Conservation (phyloP, 2,329 filamentous ascomycete genomes). For the Chalaropsis ovoidea region DNA sequence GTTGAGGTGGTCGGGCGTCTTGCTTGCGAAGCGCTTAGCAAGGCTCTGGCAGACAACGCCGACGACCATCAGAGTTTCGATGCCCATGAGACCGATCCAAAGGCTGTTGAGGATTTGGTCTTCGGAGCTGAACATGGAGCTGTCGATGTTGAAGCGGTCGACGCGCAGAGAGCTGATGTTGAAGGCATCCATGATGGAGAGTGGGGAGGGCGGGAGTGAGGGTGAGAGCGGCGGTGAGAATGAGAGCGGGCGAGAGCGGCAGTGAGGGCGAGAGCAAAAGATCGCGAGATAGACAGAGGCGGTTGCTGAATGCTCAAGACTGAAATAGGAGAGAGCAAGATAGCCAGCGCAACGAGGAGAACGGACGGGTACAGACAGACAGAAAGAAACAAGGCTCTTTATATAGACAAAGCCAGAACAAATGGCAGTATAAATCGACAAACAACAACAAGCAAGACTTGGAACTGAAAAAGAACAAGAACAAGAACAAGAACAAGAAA, state of each 20-base stretch:
- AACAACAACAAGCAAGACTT: too few species aligned
- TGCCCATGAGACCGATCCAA: slow-evolving; percentile 40
- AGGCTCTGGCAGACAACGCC: slow-evolving; percentile 33
- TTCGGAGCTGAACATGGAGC: slow-evolving; percentile 31
- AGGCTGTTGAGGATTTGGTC: slow-evolving; percentile 38
- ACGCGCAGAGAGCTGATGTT: slow-evolving; percentile 16
- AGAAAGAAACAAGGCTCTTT: too few species aligned
- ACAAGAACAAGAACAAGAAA: not conserved
- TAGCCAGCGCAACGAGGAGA: too few species aligned
- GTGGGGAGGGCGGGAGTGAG: not conserved
- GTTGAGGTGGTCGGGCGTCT: slow-evolving; percentile 26
- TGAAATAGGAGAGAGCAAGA: too few species aligned
- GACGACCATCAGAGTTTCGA: slow-evolving; percentile 39
- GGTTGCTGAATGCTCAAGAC: too few species aligned
- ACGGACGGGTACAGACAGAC: too few species aligned
- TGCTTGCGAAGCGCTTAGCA: slow-evolving; percentile 27
- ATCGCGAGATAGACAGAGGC: not conserved
- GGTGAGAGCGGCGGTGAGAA: not conserved
- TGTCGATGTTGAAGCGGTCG: slow-evolving; percentile 20
- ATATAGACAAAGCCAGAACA: too few species aligned
- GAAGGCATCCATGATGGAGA: slow-evolving; percentile 16
- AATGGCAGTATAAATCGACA: not conserved
- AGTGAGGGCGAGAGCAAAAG: not conserved
- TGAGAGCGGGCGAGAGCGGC: not conserved
- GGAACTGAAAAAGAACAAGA: not conserved